Evolutionary conservation across 176 grass and related monocot genomes (phyloP), one percentile per base, ranked within the genome.

Genomic region (Chrysopogon serrulatus): DNA sequence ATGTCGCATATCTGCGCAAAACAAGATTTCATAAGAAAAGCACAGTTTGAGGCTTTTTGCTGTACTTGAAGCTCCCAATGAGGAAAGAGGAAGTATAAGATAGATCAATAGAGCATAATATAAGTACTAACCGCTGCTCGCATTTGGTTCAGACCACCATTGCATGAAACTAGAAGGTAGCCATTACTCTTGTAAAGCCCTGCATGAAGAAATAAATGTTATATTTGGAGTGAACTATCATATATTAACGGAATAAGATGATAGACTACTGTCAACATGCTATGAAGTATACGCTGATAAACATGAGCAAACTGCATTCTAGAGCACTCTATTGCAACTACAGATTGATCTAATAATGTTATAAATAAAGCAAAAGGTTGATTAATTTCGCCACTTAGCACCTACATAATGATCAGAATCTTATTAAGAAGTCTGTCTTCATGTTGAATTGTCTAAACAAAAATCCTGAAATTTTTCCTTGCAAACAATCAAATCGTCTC

Each of bases 101-200:
- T 77, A 80, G 5, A 79, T 21, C 27, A 15, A 51, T 5, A 51
- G 19, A 79, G 43, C 77, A 66, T 39, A 59, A 57, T 59, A 26
- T 12, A 60, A 14, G n/a, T 60, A 90, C 90, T 86, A 62, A 95
- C 96, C 67, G 93, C 96, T 81, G 93, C 91, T 79, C 96, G 68
- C 96, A 98, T 98, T 87, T 98, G 96, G 71, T 98, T 98, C 72
- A 98, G 89, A 79, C 96, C 92, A 35, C 96, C 96, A 85, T 98
- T 95, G 89, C 93, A 95, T 79, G 93, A 95, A 30, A 95, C 86
- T 40, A 83, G 87, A 87, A 95, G 88, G 85, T 93, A 98, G 21
- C 96, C 96, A 48, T 98, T 98, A 80, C 83, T 95, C 82, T 47
- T 95, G 77, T 98, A 98, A 86, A 92, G 18, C 88, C 91, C 96